Conservation (phyloP, 2,329 filamentous ascomycete species). For the Diaporthe sp. region DNA sequence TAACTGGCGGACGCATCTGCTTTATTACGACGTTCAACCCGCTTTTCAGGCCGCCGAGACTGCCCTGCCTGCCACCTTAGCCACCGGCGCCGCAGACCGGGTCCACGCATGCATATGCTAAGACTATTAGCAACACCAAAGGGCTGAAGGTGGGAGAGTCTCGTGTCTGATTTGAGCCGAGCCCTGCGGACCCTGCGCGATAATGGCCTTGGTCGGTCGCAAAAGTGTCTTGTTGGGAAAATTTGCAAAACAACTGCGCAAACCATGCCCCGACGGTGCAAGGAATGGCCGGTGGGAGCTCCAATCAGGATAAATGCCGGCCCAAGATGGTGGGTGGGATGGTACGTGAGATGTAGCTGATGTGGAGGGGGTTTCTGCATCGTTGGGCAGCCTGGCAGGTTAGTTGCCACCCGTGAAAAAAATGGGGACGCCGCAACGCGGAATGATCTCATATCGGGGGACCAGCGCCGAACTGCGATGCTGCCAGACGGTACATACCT, state of each 20-base stretch:
- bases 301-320: constrained; percentile 18
- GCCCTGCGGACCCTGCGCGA: constrained; percentile 2
- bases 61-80: not conserved
- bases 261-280: constrained; percentile 11
- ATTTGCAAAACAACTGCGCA: constrained; percentile 23
- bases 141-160: constrained; percentile 7
- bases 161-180: constrained; percentile 15
- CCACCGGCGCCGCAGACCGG: constrained; percentile 16
- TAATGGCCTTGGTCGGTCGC: constrained; percentile 8
- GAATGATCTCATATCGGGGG: constrained; percentile 12
- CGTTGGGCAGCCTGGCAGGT: constrained; percentile 18
- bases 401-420: constrained; percentile 19
- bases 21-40: constrained; percentile 19
- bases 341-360: constrained; percentile 7
- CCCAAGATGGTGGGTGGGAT: constrained; percentile 14
- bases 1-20: constrained; percentile 23
- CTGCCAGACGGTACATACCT: not conserved
- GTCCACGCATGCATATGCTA: not conserved
- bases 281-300: not conserved
- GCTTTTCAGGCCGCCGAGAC: constrained; percentile 7
- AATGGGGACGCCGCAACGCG: constrained; percentile 17
- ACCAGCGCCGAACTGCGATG: constrained; percentile 9
- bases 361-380: constrained; percentile 19
- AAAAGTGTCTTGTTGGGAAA: constrained; percentile 17
- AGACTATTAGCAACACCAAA: constrained; percentile 3